Evolutionary conservation across 2,329 filamentous ascomycete genomes (phyloP), one percentile per base, ranked within the genome.

Genomic region (Aureobasidium melanogenum): DNA sequence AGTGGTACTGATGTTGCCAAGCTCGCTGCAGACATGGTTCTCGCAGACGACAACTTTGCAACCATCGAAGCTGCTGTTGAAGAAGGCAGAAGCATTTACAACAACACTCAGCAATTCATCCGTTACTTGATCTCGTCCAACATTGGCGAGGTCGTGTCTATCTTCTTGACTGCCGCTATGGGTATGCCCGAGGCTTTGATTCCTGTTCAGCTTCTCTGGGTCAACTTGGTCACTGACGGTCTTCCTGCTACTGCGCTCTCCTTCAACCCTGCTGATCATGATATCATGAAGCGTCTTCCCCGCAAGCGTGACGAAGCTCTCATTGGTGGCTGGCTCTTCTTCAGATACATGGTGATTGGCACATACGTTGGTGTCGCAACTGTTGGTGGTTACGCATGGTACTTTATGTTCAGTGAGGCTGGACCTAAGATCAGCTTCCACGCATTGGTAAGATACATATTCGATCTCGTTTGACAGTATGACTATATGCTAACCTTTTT

Each of bases 91-190:
- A 92, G 92, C 65, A 99, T 99, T 77, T 99, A 97, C 84, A 97
- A 94, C 86, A 99, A 99, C 82, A 99, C 94, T 6, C 94, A 99
- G 74, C 94, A 99, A 74, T 99, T 99, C 77, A 99, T 99, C 77
- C 90, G 95, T 54, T 99, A 99, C 75, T 84, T 99, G 64, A 99
- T 99, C 74, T 97, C 93, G 9, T 97, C 93, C 66, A 99, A 99
- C 79, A 99, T 99, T 67, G 95, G 94, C 69, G 94, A 99, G 75
- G 94, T 99, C 38, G 94, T 99, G 38, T 97, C 94, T 10, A 99
- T 99, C 76, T 99, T 99, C 83, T 77, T 99, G 69, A 99, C 94
- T 14, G 94, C 94, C 28, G 94, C 94, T 15, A 81, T 95, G 63
- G 95, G 95, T 66, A 96, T 99, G 91, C 94, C 94, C 22, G 95